phyloP scores from a whole-genome alignment of 306 rosid genomes.

The Erythrophleum fordii region DNA sequence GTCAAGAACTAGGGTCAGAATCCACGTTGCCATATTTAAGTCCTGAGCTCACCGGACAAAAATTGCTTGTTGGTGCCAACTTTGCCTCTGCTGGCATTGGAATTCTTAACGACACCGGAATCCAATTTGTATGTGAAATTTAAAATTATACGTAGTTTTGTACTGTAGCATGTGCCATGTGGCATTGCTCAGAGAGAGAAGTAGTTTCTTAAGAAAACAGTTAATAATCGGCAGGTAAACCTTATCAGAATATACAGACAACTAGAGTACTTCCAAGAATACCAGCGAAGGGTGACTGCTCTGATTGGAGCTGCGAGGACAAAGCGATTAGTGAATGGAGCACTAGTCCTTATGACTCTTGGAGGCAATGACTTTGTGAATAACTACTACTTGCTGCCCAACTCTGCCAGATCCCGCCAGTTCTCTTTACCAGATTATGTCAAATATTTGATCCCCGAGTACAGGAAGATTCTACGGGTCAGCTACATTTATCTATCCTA shows the following conservation, averaged over 20 bases:
- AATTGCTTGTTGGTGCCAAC: slow-evolving; percentile 80
- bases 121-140: slow-evolving; percentile 62
- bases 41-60: slow-evolving; percentile 63
- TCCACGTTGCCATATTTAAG: slow-evolving; percentile 69
- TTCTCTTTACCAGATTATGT: slow-evolving; percentile 65
- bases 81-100: slow-evolving; percentile 96
- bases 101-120: slow-evolving; percentile 85
- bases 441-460: slow-evolving; percentile 61
- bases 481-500: no score
- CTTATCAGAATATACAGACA: slow-evolving; percentile 69
- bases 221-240: slow-evolving; percentile 66
- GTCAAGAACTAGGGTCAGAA: slow-evolving; percentile 69
- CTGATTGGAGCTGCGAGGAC: slow-evolving; percentile 54
- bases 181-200: no score
- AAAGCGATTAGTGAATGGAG: slow-evolving; percentile 50
- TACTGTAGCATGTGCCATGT: no score
- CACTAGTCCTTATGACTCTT: slow-evolving; percentile 65
- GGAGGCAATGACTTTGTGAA: slow-evolving; percentile 94
- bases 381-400: slow-evolving; percentile 76
- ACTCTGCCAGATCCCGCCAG: slow-evolving; percentile 79
- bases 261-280: slow-evolving; percentile 57
- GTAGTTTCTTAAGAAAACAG: no score
- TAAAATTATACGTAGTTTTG: no score
- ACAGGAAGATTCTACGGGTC: slow-evolving; percentile 59
- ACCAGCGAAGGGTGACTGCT: slow-evolving; percentile 59